Evolutionary conservation across 2,329 filamentous ascomycete genomes (phyloP).

Genomic region (Thelonectria blattea): DNA sequence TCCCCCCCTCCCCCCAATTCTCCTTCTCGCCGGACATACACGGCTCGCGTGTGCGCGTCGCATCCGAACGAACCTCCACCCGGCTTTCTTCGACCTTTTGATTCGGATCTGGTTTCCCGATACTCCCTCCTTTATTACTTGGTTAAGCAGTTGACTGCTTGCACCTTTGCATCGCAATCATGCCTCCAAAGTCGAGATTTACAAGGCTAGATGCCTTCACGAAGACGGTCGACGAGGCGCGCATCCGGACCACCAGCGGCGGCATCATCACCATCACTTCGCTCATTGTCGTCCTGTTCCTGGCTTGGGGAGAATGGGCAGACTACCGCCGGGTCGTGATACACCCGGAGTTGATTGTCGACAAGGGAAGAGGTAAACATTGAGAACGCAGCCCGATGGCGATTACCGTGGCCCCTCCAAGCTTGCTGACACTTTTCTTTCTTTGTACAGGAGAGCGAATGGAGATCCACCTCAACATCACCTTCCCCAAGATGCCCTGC

Average conservation of each 20-base stretch:
- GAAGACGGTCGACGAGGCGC: slow-evolving; percentile 98
- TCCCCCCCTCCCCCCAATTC: neutral
- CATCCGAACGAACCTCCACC: neutral
- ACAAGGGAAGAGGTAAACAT: slow-evolving; percentile 88
- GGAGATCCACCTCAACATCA: slow-evolving; percentile 98
- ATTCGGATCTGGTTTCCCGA: slow-evolving; percentile 2
- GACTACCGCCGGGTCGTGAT: slow-evolving; percentile 89
- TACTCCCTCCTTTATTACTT: too few relatives aligned
- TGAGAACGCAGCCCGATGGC: neutral
- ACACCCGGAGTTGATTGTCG: slow-evolving; percentile 91
- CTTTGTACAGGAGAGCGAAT: slow-evolving; percentile 80
- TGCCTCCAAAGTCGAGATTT: slow-evolving; percentile 93
- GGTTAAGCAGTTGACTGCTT: neutral
- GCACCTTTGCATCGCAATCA: slow-evolving; percentile 47
- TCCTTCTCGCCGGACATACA: slow-evolving; percentile 8
- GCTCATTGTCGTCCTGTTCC: slow-evolving; percentile 83
- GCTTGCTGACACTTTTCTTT: slow-evolving; percentile 31
- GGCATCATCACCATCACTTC: slow-evolving; percentile 94
- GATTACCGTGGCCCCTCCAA: neutral
- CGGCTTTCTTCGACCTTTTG: neutral
- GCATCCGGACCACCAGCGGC: slow-evolving; percentile 92
- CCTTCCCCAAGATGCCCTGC: slow-evolving; percentile 91
- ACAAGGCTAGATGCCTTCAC: slow-evolving; percentile 98
- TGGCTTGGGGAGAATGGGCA: slow-evolving; percentile 94
- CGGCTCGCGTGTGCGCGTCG: slow-evolving; percentile 13